phyloP scores from a whole-genome alignment of 1,284 basidiomycete genomes.

The Ganoderma multipileum region DNA sequence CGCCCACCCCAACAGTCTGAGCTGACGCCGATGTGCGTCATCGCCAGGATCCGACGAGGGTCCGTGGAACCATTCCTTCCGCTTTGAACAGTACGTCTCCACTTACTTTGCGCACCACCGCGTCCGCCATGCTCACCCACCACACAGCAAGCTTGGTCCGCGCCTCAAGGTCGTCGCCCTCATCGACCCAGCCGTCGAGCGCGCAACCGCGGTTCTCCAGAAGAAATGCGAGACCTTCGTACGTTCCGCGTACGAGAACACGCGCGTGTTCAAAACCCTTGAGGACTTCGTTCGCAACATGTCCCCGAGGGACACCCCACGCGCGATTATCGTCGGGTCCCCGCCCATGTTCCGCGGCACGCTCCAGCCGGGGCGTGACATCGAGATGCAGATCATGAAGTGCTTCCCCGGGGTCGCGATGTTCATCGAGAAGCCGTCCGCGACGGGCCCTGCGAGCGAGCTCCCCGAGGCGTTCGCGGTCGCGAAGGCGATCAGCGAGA shows the following conservation, averaged over 20 bases:
- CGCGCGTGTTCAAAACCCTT: slow-evolving; percentile 86
- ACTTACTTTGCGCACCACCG: neutral
- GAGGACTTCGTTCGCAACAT: slow-evolving; percentile 86
- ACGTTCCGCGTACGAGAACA: slow-evolving; percentile 91
- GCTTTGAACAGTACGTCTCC: slow-evolving; percentile 81
- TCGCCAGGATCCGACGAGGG: slow-evolving; percentile 80
- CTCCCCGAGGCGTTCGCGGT: slow-evolving; percentile 74
- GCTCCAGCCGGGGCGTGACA: slow-evolving; percentile 79
- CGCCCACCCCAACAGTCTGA: neutral
- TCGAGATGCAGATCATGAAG: slow-evolving; percentile 91
- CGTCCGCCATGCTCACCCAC: slow-evolving; percentile 22
- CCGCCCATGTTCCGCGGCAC: slow-evolving; percentile 95
- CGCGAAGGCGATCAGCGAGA: slow-evolving; percentile 71
- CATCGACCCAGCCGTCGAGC: slow-evolving; percentile 89
- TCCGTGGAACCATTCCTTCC: slow-evolving; percentile 95
- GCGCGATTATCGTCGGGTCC: slow-evolving; percentile 89
- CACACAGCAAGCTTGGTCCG: slow-evolving; percentile 88
- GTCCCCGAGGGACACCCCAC: slow-evolving; percentile 63
- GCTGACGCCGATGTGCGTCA: slow-evolving; percentile 11
- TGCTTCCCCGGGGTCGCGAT: slow-evolving; percentile 90
- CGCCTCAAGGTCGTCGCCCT: slow-evolving; percentile 96
- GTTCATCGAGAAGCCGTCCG: slow-evolving; percentile 95
- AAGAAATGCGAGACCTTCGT: slow-evolving; percentile 97
- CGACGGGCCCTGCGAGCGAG: slow-evolving; percentile 80
- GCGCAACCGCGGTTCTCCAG: slow-evolving; percentile 82